A percentile compares a stretch with the other conserved stretches of the same genome.
Evolutionary conservation across 345 rosid species (phyloP).

Genomic region (Citrus hindsii): DNA sequence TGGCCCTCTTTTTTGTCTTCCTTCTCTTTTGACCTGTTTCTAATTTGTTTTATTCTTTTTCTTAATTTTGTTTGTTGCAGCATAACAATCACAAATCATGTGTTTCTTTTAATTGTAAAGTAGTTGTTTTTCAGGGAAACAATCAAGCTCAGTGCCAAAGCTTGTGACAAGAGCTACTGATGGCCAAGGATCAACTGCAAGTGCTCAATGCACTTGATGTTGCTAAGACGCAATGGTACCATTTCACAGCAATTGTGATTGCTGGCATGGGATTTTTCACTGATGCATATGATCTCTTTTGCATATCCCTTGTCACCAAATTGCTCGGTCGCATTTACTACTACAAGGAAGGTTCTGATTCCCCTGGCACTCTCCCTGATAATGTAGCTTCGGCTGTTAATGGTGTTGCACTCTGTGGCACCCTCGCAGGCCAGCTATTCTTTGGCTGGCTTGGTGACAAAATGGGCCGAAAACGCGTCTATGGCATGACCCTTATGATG

Average conservation of each 20-base stretch:
- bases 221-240: conserved; percentile 61
- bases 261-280: conserved; percentile 96
- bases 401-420: conserved; percentile 79
- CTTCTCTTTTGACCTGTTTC: background rate
- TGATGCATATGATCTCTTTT: conserved; percentile 76
- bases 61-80: background rate
- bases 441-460: conserved; percentile 87
- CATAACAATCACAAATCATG: background rate
- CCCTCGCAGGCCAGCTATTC: conserved; percentile 77
- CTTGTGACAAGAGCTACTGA: conserved; percentile 12
- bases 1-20: background rate
- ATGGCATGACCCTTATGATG: conserved; percentile 61
- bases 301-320: conserved; percentile 73
- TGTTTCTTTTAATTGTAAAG: background rate
- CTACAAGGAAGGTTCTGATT: conserved; percentile 34
- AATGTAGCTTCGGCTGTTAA: conserved; percentile 57
- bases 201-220: conserved; percentile 61
- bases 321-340: conserved; percentile 70
- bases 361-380: conserved; percentile 61
- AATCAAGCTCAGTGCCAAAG: background rate
- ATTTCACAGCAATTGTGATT: conserved; percentile 55
- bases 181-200: conserved; percentile 39
- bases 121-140: background rate
- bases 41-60: background rate
- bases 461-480: conserved; percentile 63